Percentiles rank a stretch among this genome's conserved stretches.
Evolutionary conservation across 495 filamentous ascomycete species (phyloP).

Genomic region (Hypoxylon lienhwacheense): DNA sequence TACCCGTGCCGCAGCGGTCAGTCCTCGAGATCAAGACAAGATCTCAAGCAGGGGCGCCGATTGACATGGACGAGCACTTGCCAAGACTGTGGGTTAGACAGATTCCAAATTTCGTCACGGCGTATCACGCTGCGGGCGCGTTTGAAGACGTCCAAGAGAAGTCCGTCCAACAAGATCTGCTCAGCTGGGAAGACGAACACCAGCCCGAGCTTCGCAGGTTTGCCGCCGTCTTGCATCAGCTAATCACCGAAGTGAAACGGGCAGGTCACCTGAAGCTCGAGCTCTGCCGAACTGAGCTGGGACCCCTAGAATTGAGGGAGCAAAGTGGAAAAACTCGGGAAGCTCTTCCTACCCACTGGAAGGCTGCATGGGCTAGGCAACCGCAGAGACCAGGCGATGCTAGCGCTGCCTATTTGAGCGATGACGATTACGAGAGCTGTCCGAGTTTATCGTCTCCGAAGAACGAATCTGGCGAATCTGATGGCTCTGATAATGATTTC

Average conservation of each 20-base stretch:
- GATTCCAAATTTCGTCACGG: slow-evolving; percentile 63
- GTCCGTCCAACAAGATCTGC: slow-evolving; percentile 49
- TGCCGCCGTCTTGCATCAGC: slow-evolving; percentile 44
- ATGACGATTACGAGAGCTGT: slow-evolving; percentile 18
- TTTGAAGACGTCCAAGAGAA: slow-evolving; percentile 58
- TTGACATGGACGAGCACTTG: slow-evolving; percentile 48
- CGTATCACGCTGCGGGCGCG: slow-evolving; percentile 56
- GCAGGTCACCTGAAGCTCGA: slow-evolving; percentile 46
- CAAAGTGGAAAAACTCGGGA: slow-evolving; percentile 35
- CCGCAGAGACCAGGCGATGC: not conserved
- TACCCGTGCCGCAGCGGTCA: slow-evolving; percentile 47
- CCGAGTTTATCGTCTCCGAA: slow-evolving; percentile 1
- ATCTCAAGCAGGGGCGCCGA: slow-evolving; percentile 28
- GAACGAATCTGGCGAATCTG: slow-evolving; percentile 13
- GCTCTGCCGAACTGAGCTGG: slow-evolving; percentile 40
- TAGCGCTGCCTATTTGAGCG: slow-evolving; percentile 12
- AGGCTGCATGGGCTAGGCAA: slow-evolving; percentile 21
- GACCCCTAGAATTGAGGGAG: slow-evolving; percentile 50
- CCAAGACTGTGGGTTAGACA: slow-evolving; percentile 64
- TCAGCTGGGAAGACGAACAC: slow-evolving; percentile 58
- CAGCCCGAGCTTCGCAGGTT: slow-evolving; percentile 43
- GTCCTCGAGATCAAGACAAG: slow-evolving; percentile 74
- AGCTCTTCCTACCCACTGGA: slow-evolving; percentile 36
- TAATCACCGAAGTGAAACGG: slow-evolving; percentile 49
- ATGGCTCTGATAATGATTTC: slow-evolving; percentile 34